phyloP scores from a whole-genome alignment of 2,329 filamentous ascomycete genomes.

The Penicillium sp. region DNA sequence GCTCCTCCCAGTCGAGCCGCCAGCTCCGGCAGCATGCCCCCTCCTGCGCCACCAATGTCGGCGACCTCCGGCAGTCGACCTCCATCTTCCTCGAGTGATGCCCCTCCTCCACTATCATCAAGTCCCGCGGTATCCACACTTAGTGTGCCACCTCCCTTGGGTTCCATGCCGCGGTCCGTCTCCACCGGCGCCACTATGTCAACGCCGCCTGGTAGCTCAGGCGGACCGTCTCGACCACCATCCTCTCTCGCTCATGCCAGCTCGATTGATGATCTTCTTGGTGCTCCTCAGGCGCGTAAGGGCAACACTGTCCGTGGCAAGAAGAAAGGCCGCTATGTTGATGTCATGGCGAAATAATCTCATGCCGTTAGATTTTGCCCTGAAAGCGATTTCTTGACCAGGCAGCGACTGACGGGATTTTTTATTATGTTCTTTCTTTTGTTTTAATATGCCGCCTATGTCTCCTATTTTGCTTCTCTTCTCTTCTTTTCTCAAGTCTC shows the following conservation, averaged over 20 bases:
- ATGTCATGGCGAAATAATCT: conserved; percentile 77
- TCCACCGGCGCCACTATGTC: conserved; percentile 37
- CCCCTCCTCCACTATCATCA: conserved; percentile 24
- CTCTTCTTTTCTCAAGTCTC: conserved; percentile 7
- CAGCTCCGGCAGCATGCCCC: conserved; percentile 55
- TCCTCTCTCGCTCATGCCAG: conserved; percentile 89
- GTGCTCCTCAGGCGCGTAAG: conserved; percentile 68
- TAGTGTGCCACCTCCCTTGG: conserved; percentile 31
- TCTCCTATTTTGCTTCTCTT: conserved; percentile 11
- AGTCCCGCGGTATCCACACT: conserved; percentile 34
- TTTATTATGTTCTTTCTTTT: conserved; percentile 26
- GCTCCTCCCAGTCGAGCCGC: conserved; percentile 51
- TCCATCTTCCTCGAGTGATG: conserved; percentile 32
- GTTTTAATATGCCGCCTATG: conserved; percentile 21
- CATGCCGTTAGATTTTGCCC: background rate
- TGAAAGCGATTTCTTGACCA: conserved; percentile 3
- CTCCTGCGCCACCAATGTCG: conserved; percentile 31
- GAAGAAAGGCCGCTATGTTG: conserved; percentile 87
- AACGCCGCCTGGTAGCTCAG: conserved; percentile 36
- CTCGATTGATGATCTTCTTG: conserved; percentile 89
- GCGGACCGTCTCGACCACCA: conserved; percentile 61
- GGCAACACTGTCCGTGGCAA: conserved; percentile 62
- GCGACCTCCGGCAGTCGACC: conserved; percentile 28
- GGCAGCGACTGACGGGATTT: conserved; percentile 5
- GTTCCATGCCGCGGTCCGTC: conserved; percentile 34